A percentile compares a stretch with the other conserved stretches of the same genome.
phyloP scores from a whole-genome alignment of 2,329 filamentous ascomycete species.

The Clonostachys byssicola region DNA sequence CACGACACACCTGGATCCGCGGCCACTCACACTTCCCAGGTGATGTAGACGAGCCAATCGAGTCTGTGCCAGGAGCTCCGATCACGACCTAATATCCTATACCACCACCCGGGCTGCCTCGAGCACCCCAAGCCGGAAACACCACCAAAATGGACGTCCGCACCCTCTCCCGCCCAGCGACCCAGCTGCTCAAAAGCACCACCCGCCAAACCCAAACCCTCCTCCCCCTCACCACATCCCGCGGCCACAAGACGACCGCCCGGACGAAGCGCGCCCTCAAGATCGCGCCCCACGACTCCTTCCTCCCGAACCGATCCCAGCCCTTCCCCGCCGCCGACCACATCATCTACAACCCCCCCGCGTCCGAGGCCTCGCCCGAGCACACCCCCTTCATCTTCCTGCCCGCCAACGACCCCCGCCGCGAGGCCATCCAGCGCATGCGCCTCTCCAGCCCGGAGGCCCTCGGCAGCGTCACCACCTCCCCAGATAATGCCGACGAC shows the following conservation, averaged over 20 bases:
- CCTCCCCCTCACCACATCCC: conserved; percentile 18
- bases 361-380: conserved; percentile 49
- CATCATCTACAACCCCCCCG: conserved; percentile 55
- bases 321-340: conserved; percentile 23
- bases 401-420: conserved; percentile 50
- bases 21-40: neutral
- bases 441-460: conserved; percentile 26
- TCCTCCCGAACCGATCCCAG: conserved; percentile 34
- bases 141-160: conserved; percentile 24
- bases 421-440: conserved; percentile 39
- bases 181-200: conserved; percentile 17
- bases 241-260: conserved; percentile 45
- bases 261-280: conserved; percentile 55
- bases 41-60: conserved; percentile 1
- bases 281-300: conserved; percentile 57
- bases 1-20: neutral
- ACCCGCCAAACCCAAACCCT: conserved; percentile 14
- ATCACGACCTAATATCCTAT: no score
- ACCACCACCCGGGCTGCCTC: no score
- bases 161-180: conserved; percentile 24
- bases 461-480: conserved; percentile 6
- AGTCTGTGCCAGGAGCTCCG: neutral
- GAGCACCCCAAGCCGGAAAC: no score
- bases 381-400: conserved; percentile 67
- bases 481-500: conserved; percentile 10